These are phyloP conservation scores for Calonectria leucothoes DNA, from an alignment of 2,329 filamentous ascomycete species.

Conservation along the genomic window DNA sequence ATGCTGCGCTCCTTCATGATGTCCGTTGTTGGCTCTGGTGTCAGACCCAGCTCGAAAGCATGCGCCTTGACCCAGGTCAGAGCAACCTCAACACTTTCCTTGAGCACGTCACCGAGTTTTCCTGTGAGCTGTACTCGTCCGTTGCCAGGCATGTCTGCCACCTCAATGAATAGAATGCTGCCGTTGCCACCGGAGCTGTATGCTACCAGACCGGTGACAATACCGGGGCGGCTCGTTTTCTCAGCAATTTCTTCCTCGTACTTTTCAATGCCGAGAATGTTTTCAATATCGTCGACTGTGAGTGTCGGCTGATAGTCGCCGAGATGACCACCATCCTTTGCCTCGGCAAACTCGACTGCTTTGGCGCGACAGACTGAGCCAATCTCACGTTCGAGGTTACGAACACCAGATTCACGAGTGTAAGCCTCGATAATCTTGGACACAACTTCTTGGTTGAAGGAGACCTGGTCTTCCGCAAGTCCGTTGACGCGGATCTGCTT, in stretches of 20 bases:
- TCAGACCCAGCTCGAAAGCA: conserved; percentile 89
- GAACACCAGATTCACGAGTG: conserved; percentile 95
- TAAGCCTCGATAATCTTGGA: conserved; percentile 97
- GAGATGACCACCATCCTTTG: conserved; percentile 77
- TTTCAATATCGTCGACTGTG: conserved; percentile 83
- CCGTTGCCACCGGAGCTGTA: conserved; percentile 94
- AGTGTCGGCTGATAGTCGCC: conserved; percentile 80
- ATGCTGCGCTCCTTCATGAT: conserved; percentile 96
- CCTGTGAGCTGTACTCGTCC: conserved; percentile 95
- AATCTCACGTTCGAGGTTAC: conserved; percentile 95
- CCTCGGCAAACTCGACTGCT: conserved; percentile 94
- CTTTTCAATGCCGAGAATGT: conserved; percentile 90
- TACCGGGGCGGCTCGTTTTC: conserved; percentile 83
- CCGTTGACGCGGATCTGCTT: conserved; percentile 96
- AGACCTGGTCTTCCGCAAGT: conserved; percentile 78
- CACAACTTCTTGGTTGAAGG: conserved; percentile 84
- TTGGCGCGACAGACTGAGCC: conserved; percentile 94
- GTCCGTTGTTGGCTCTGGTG: conserved; percentile 83
- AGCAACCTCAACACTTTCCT: conserved; percentile 96
- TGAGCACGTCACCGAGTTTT: conserved; percentile 95
- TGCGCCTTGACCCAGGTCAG: conserved; percentile 98
- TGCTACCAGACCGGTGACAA: conserved; percentile 95
- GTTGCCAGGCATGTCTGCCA: conserved; percentile 94
- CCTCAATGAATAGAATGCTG: conserved; percentile 97
- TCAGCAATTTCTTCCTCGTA: conserved; percentile 97